Percentiles rank a stretch among this genome's conserved stretches.
phyloP scores from a whole-genome alignment of 768 basidiomycete genomes.

The Tephrocybe sp. region DNA sequence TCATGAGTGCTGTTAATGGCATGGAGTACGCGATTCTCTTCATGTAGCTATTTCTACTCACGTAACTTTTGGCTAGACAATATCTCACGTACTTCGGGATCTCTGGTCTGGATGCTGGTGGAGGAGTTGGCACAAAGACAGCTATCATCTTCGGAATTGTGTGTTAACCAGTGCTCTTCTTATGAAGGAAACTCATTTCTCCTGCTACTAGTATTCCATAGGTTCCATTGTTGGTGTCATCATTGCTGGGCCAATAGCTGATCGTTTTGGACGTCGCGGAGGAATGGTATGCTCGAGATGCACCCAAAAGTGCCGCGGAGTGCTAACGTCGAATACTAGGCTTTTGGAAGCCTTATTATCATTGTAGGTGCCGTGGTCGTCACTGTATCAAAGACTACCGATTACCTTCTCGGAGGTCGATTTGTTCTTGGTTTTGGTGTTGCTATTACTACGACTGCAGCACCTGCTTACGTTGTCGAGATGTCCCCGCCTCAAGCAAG shows the following conservation, averaged over 20 bases:
- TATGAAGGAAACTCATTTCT: not conserved
- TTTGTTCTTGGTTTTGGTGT: constrained; percentile 56
- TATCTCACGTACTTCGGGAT: constrained; percentile 41
- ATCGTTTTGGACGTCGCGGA: constrained; percentile 40
- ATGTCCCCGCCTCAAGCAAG: constrained; percentile 53
- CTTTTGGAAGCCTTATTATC: constrained; percentile 36
- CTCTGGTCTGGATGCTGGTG: constrained; percentile 34
- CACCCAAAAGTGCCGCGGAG: not conserved
- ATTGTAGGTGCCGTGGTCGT: constrained; percentile 42
- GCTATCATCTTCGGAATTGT: constrained; percentile 47
- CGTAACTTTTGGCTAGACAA: constrained; percentile 23
- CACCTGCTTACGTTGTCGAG: constrained; percentile 51
- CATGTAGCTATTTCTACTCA: not conserved
- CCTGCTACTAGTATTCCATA: constrained; percentile 35
- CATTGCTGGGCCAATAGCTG: constrained; percentile 39
- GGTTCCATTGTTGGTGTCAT: constrained; percentile 37
- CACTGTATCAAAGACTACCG: constrained; percentile 37
- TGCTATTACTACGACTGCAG: constrained; percentile 40
- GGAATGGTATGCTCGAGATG: constrained; percentile 37
- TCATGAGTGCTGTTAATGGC: constrained; percentile 46
- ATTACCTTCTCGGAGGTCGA: constrained; percentile 50
- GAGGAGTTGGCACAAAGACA: constrained; percentile 40
- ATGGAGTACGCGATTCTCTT: constrained; percentile 34
- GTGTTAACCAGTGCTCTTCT: constrained; percentile 9
- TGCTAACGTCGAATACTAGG: constrained; percentile 23